These are phyloP conservation scores for Phellopilus nigrolimitatus DNA, from an alignment of 1,284 basidiomycete species.

Conservation along the genomic window DNA sequence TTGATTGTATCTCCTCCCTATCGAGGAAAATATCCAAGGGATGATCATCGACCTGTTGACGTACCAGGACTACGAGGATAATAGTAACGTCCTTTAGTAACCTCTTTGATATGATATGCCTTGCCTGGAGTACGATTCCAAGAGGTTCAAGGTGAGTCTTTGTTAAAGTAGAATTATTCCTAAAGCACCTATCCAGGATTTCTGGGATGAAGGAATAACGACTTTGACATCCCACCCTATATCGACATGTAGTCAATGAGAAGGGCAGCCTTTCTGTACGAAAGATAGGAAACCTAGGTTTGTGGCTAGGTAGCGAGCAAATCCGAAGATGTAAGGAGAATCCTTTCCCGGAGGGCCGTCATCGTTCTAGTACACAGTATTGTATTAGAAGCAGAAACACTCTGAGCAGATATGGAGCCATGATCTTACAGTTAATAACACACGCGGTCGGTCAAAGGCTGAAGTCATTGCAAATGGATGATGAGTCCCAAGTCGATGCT, in stretches of 20 bases:
- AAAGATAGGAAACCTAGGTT: slow-evolving; percentile 46
- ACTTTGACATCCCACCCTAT: slow-evolving; percentile 84
- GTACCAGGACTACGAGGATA: slow-evolving; percentile 66
- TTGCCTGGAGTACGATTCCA: slow-evolving; percentile 49
- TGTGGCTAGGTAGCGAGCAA: slow-evolving; percentile 64
- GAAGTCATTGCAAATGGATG: too few relatives aligned
- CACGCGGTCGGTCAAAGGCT: not conserved
- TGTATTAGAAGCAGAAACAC: too few relatives aligned
- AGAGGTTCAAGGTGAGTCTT: slow-evolving; percentile 1
- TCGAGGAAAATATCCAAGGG: not conserved
- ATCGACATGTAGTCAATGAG: not conserved
- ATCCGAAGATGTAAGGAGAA: slow-evolving; percentile 81
- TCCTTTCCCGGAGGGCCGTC: slow-evolving; percentile 79
- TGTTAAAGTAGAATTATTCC: slow-evolving; percentile 1
- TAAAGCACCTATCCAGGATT: slow-evolving; percentile 79
- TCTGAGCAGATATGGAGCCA: not conserved
- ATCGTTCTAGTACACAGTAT: slow-evolving; percentile 72
- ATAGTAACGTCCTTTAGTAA: slow-evolving; percentile 73
- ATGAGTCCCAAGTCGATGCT: too few relatives aligned
- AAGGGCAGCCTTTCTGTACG: slow-evolving; percentile 7
- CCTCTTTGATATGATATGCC: slow-evolving; percentile 80
- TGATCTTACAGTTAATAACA: slow-evolving; percentile 13
- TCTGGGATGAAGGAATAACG: slow-evolving; percentile 83
- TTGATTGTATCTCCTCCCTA: slow-evolving; percentile 2
- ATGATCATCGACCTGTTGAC: slow-evolving; percentile 17